phyloP scores from a whole-genome alignment of 139 green algal species.

The Tetradesmus lagerheimii region DNA sequence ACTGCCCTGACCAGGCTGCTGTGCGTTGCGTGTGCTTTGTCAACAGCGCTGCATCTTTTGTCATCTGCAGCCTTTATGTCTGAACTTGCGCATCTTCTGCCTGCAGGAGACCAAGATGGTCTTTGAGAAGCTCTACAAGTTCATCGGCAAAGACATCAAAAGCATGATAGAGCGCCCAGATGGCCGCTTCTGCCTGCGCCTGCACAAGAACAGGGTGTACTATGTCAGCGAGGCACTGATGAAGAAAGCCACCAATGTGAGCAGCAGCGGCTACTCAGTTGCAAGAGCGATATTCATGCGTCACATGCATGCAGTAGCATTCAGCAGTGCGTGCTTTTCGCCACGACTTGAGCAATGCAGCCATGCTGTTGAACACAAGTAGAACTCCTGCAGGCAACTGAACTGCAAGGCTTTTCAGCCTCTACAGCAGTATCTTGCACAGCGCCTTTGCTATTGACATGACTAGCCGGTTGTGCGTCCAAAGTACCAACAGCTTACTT shows the following conservation, averaged over 20 bases:
- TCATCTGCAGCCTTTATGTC: not conserved
- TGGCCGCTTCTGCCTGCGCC: constrained; percentile 89
- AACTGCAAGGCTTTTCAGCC: no score
- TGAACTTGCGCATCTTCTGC: not conserved
- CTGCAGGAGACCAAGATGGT: constrained; percentile 93
- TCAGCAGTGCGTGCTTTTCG: no score
- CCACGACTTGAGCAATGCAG: no score
- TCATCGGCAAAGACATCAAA: constrained; percentile 98
- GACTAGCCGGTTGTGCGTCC: no score
- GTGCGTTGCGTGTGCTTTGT: not conserved
- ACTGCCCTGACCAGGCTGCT: no score
- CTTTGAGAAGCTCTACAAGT: constrained; percentile 99
- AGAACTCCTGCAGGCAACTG: no score
- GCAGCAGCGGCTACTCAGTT: constrained; percentile 18
- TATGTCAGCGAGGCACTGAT: constrained; percentile 96
- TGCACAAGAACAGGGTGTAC: constrained; percentile 97
- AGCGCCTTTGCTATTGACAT: no score
- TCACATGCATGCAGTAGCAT: no score
- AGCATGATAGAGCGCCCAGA: constrained; percentile 87
- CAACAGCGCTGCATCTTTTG: not conserved
- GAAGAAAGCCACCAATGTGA: constrained; percentile 90
- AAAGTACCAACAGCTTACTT: no score
- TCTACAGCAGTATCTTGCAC: no score
- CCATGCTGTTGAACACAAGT: no score
- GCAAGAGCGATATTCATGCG: no score